Evolutionary conservation across 257 asterid genomes (phyloP).

Genomic region (Anisodus acutangulus): DNA sequence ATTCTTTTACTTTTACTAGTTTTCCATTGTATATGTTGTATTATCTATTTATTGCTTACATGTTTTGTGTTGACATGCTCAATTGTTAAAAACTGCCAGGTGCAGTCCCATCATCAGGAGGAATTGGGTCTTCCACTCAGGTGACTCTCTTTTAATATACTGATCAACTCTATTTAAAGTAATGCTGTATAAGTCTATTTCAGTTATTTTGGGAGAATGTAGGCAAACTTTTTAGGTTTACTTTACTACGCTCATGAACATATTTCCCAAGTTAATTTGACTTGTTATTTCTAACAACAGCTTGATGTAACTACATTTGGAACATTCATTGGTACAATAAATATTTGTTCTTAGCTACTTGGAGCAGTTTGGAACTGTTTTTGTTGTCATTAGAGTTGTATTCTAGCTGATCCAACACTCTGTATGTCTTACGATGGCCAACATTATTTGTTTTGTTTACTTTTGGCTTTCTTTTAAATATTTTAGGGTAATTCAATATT

Average conservation of each 20-base stretch:
- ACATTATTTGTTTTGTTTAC: background rate
- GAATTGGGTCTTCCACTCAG: slow-evolving; percentile 52
- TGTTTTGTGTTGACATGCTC: slow-evolving; percentile 28
- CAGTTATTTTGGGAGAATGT: background rate
- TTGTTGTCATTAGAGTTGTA: background rate
- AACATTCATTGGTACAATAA: background rate
- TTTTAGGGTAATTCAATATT: background rate
- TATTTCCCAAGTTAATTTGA: background rate
- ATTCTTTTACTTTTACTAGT: slow-evolving; percentile 23
- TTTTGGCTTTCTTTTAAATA: background rate
- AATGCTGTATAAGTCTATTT: background rate
- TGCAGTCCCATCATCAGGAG: slow-evolving; percentile 63
- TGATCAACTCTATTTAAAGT: background rate
- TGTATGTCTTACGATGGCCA: background rate
- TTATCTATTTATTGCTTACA: background rate
- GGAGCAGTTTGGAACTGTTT: background rate
- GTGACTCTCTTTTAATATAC: slow-evolving; percentile 45
- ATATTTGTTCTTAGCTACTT: background rate
- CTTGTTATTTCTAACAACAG: background rate
- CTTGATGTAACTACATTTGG: background rate
- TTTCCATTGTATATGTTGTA: background rate
- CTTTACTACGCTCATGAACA: background rate
- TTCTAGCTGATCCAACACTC: slow-evolving; percentile 9
- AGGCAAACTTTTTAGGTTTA: background rate
- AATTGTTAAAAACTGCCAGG: slow-evolving; percentile 46